These are phyloP conservation scores for Marasmius tenuissimus DNA, from an alignment of 1,284 basidiomycete genomes.

Conservation along the genomic window DNA sequence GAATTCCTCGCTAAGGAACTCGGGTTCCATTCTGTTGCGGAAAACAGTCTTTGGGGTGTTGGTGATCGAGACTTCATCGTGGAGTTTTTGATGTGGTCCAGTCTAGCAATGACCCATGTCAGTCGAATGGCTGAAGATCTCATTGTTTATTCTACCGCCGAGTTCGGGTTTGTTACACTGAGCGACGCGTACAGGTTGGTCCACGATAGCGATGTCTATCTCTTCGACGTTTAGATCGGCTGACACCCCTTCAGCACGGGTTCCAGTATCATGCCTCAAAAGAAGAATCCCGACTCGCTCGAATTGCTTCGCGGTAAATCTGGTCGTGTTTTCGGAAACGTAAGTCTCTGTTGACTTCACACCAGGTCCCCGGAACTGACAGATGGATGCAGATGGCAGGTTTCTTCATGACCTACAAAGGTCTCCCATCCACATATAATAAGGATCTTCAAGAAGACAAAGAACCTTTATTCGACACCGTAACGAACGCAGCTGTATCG, in stretches of 20 bases:
- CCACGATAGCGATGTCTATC: constrained; percentile 8
- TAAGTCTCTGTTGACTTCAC: constrained; percentile 31
- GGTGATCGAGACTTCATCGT: constrained; percentile 96
- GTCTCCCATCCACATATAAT: constrained; percentile 97
- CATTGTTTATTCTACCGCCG: constrained; percentile 94
- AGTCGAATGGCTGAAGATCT: constrained; percentile 95
- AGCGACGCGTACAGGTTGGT: constrained; percentile 92
- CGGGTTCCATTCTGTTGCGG: constrained; percentile 80
- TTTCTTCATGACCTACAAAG: constrained; percentile 97
- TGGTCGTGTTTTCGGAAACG: constrained; percentile 92
- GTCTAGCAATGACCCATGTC: constrained; percentile 90
- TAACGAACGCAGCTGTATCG: constrained; percentile 89
- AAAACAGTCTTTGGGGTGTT: constrained; percentile 95
- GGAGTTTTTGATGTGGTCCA: constrained; percentile 97
- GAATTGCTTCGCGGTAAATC: constrained; percentile 95
- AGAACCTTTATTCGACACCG: constrained; percentile 93
- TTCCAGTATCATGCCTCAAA: constrained; percentile 99
- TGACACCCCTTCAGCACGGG: constrained; percentile 68
- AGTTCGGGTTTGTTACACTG: constrained; percentile 93
- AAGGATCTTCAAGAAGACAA: constrained; percentile 99
- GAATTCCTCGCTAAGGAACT: constrained; percentile 87
- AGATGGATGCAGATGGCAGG: constrained; percentile 79
- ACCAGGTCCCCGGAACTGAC: not conserved
- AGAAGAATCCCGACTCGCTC: constrained; percentile 97
- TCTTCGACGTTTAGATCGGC: not conserved